A percentile compares a stretch with the other conserved stretches of the same genome.
These are phyloP conservation scores for Geranium rotundifolium DNA, from an alignment of 345 rosid species.

Conservation along the genomic window DNA sequence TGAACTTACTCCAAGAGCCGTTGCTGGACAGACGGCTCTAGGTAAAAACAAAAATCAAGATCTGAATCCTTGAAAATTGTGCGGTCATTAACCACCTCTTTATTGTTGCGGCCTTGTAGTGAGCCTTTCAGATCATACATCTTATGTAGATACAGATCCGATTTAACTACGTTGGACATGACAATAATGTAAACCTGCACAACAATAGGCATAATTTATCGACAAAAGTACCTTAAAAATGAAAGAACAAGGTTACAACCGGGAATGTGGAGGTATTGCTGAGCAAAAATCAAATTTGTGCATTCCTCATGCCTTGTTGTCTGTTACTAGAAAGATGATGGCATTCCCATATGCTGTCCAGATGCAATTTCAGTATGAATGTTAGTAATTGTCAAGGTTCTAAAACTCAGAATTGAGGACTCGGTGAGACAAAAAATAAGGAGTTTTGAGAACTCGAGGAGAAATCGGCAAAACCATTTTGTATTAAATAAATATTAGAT, in stretches of 20 bases:
- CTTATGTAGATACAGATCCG: conserved; percentile 24
- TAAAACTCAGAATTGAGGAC: no score
- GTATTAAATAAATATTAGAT: no score
- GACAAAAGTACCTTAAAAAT: neutral
- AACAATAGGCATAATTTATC: neutral
- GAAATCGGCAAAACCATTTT: no score
- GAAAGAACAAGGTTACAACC: no score
- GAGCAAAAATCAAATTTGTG: no score
- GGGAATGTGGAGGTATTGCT: no score
- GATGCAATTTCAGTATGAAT: no score
- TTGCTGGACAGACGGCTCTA: conserved; percentile 29
- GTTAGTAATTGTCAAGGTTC: no score
- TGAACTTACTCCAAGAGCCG: conserved; percentile 32
- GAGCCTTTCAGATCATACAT: conserved; percentile 55
- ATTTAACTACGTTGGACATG: conserved; percentile 25
- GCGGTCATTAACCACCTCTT: conserved; percentile 25
- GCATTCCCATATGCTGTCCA: neutral
- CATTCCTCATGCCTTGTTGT: neutral
- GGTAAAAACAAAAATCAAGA: conserved; percentile 40
- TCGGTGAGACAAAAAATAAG: no score
- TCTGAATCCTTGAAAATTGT: conserved; percentile 36
- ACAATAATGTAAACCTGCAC: conserved; percentile 51
- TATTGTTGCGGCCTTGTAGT: conserved; percentile 33
- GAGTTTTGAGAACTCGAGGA: no score
- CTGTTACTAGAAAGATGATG: neutral